Base-by-base conservation (phyloP, 441 rosid genomes). In the Aleurites moluccanus region DNA sequence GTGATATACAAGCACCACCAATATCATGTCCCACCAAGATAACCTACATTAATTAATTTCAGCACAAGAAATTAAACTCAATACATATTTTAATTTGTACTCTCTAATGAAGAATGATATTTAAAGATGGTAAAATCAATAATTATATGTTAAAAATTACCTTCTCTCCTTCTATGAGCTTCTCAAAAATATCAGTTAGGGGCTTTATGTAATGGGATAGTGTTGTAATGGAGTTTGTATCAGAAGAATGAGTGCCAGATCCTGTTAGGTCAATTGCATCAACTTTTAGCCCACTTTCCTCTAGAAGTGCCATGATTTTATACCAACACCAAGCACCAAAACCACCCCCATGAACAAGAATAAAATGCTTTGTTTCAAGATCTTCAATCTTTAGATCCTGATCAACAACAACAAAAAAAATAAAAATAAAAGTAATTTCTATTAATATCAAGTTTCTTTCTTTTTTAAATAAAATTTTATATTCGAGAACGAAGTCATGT, bases 321-420 rank as follows among this genome's bases (percentile, higher is more conserved):
- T 94, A 94, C 97, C 98, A 94, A 80, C 97, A 92, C 98, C 98
- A 94, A 49, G 96, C 97, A 0, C 98, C 98, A 80, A 89, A 92
- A 42, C 95, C 97, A 53, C 98, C 98, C 76, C 98, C 97, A 83
- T 94, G 97, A 35, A 94, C 91, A 52, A 94, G 93, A 3, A 94
- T 81, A 55, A 92, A 85, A 81, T 86, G 92, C 76, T 80, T 80
- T 74, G 90, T 88, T 77, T 91, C 98, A 73, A 88, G 83, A 64
- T 89, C 90, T 64, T 83, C 87, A 38, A 83, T 79, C 77, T 89
- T 85, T 52, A 81, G 9, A 45, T 87, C 92, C 96, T 93, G 6
- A 4, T 3, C 7, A 5, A 35, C 3, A 33, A 2, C 35, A 33
- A 35, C n/a, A n/a, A n/a, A n/a, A n/a, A n/a, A n/a, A n/a, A n/a